Conservation (phyloP, 768 basidiomycete species). For the Kondoa subrosea region DNA sequence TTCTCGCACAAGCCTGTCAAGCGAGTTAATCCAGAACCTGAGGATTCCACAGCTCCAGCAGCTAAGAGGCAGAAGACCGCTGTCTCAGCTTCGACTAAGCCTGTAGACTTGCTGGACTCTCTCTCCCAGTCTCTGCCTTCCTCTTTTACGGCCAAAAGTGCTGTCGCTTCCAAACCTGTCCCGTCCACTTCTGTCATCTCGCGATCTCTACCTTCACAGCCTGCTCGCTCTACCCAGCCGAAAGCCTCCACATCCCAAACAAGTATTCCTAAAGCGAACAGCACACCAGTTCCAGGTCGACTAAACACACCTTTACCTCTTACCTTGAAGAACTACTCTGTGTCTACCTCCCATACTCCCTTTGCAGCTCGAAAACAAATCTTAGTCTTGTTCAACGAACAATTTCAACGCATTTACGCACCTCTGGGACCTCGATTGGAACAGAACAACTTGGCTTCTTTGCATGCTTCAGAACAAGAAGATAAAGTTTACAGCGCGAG, state of each 20-base stretch:
- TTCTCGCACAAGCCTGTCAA: slow-evolving; percentile 8
- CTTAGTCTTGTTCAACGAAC: not conserved
- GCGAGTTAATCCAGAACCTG: slow-evolving; percentile 2
- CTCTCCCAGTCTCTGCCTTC: not conserved
- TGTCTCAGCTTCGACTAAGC: not conserved
- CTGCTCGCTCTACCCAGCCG: not conserved
- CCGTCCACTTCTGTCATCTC: not conserved
- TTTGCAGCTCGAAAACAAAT: not conserved
- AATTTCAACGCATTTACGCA: slow-evolving; percentile 21
- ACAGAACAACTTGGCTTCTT: slow-evolving; percentile 40
- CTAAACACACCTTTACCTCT: too few relatives aligned
- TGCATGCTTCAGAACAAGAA: slow-evolving; percentile 68
- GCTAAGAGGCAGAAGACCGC: too few relatives aligned
- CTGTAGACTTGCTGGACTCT: not conserved
- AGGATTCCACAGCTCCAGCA: too few relatives aligned
- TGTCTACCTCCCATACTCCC: not conserved
- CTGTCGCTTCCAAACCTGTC: not conserved
- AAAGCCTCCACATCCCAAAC: not conserved
- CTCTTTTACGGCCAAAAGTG: not conserved
- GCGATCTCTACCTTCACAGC: too few relatives aligned
- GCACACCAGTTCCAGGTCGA: too few relatives aligned
- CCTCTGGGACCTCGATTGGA: slow-evolving; percentile 15
- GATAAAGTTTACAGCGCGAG: slow-evolving; percentile 48
- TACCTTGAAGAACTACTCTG: slow-evolving; percentile 2
- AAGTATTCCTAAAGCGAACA: slow-evolving; percentile 1